Evolutionary conservation across 2,329 filamentous ascomycete species (phyloP).

Genomic region (Pseudopithomyces chartarum): DNA sequence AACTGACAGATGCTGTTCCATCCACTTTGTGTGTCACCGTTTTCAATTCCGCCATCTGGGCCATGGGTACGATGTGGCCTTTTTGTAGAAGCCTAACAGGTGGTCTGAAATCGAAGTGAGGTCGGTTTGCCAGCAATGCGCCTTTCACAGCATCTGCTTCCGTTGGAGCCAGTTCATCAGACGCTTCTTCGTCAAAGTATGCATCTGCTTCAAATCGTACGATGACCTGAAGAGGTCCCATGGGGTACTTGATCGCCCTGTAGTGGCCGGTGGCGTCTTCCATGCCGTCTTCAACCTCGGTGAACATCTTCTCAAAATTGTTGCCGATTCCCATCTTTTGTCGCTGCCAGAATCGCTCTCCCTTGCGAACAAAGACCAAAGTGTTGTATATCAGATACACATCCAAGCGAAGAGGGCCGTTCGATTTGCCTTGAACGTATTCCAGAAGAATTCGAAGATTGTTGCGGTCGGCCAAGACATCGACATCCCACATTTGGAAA

Average conservation of each 20-base stretch:
- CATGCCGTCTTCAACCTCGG: conserved; percentile 22
- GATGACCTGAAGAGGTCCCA: conserved; percentile 32
- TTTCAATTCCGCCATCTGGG: conserved; percentile 34
- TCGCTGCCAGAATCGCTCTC: conserved; percentile 28
- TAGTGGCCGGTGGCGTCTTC: conserved; percentile 36
- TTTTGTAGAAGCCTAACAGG: conserved; percentile 30
- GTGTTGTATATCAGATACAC: conserved; percentile 28
- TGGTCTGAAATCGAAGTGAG: conserved; percentile 19
- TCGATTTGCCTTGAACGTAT: conserved; percentile 29
- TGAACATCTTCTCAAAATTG: conserved; percentile 37
- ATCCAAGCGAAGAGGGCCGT: conserved; percentile 32
- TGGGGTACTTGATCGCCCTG: conserved; percentile 32
- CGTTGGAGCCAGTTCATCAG: conserved; percentile 15
- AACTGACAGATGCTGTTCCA: conserved; percentile 10
- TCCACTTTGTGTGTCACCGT: conserved; percentile 17
- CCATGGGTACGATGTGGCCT: conserved; percentile 26
- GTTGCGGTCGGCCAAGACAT: conserved; percentile 36
- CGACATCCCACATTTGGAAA: conserved; percentile 25
- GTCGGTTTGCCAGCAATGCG: conserved; percentile 10
- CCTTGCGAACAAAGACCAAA: conserved; percentile 32
- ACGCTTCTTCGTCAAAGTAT: conserved; percentile 25
- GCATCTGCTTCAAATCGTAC: conserved; percentile 37
- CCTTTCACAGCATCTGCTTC: conserved; percentile 19
- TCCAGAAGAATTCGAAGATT: conserved; percentile 33
- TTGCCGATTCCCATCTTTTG: conserved; percentile 18